phyloP scores from a whole-genome alignment of 768 basidiomycete species.

The Termitomyces sp. region DNA sequence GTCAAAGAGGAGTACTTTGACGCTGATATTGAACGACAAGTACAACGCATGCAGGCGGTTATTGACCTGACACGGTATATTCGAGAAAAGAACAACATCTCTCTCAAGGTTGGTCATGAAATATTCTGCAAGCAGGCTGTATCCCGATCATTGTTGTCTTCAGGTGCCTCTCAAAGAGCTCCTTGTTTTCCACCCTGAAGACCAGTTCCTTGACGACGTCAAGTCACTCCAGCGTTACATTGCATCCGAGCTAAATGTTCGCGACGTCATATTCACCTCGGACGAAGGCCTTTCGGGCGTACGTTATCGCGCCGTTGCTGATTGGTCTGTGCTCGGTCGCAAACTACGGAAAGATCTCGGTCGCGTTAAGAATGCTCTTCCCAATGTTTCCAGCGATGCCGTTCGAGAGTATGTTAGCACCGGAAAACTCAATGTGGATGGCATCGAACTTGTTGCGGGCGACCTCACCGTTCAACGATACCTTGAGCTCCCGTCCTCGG shows the following conservation, averaged over 20 bases:
- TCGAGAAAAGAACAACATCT: conserved; percentile 80
- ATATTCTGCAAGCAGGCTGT: neutral
- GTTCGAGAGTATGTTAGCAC: conserved; percentile 71
- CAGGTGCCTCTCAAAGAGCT: conserved; percentile 92
- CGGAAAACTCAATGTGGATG: conserved; percentile 80
- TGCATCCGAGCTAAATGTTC: conserved; percentile 91
- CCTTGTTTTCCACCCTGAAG: conserved; percentile 86
- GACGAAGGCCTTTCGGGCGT: conserved; percentile 85
- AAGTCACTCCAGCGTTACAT: conserved; percentile 83
- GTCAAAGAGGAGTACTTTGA: conserved; percentile 96
- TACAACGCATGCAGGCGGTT: conserved; percentile 90
- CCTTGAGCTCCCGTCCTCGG: conserved; percentile 66
- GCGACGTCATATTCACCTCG: conserved; percentile 82
- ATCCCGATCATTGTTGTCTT: neutral
- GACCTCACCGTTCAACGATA: conserved; percentile 90
- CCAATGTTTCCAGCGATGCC: conserved; percentile 71
- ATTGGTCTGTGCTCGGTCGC: conserved; percentile 91
- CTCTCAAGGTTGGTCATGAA: conserved; percentile 68
- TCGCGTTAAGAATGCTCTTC: conserved; percentile 85
- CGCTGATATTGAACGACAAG: conserved; percentile 86
- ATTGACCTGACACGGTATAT: conserved; percentile 89
- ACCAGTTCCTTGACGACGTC: conserved; percentile 80
- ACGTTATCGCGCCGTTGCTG: conserved; percentile 86
- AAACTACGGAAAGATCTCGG: conserved; percentile 90
- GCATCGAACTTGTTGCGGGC: conserved; percentile 85